Evolutionary conservation across 23 red algal genomes (phyloP).

Genomic region (Gracilariopsis chorda): DNA sequence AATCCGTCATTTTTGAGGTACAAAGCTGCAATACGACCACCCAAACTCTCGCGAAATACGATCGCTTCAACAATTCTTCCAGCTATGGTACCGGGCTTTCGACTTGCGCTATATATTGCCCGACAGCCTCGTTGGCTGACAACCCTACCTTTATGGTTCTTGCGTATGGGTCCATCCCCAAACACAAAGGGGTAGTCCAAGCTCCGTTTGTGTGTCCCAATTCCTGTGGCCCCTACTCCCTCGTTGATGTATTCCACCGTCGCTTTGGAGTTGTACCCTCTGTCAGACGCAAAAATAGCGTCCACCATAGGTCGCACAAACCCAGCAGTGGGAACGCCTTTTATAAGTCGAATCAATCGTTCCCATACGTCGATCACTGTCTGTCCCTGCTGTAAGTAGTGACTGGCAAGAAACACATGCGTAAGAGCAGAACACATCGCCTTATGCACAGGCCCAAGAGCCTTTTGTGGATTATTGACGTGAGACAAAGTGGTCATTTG

Average conservation of each 20-base stretch:
- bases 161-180: background rate
- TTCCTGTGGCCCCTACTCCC: background rate
- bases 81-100: background rate
- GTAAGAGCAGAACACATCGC: background rate
- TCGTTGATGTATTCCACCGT: background rate
- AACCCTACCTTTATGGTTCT: background rate
- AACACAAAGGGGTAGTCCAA: constrained; percentile 20
- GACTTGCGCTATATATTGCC: background rate
- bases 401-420: background rate
- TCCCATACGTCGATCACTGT: background rate
- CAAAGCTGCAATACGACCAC: background rate
- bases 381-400: background rate
- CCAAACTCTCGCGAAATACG: background rate
- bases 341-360: background rate
- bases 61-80: background rate
- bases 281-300: background rate
- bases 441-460: background rate
- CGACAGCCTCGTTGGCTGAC: background rate
- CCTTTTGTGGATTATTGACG: constrained; percentile 6
- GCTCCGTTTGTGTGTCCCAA: constrained; percentile 6
- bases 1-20: no score
- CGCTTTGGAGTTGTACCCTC: background rate
- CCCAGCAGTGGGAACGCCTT: background rate
- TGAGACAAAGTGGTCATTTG: background rate
- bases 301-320: background rate